phyloP scores from a whole-genome alignment of 306 rosid genomes.

The Cucurbita maxima region DNA sequence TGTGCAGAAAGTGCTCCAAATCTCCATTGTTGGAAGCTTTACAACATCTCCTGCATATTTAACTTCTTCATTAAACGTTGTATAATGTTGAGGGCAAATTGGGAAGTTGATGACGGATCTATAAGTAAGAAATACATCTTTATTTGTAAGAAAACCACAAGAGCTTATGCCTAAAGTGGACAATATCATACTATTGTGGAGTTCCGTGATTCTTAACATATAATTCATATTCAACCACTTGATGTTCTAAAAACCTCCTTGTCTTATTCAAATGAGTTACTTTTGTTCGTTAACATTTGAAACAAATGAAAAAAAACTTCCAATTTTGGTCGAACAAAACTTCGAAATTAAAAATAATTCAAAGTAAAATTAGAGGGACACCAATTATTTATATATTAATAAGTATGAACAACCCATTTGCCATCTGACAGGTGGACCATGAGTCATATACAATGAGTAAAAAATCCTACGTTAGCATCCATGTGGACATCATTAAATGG shows the following conservation, averaged over 20 bases:
- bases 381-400: background rate
- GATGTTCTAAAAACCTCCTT: background rate
- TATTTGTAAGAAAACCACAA: no score
- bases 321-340: no score
- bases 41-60: background rate
- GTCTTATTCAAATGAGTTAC: no score
- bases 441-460: background rate
- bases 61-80: background rate
- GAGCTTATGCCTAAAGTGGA: no score
- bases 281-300: no score
- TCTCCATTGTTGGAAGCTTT: background rate
- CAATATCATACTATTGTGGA: no score
- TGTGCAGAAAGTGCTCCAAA: background rate
- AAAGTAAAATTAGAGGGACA: background rate
- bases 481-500: background rate
- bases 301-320: no score
- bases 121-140: no score
- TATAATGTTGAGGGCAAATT: background rate
- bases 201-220: no score
- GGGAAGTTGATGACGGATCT: no score
- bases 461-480: background rate
- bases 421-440: background rate
- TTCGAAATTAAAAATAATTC: background rate
- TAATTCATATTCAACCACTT: background rate
- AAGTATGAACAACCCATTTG: background rate